Evolutionary conservation across 2,329 filamentous ascomycete genomes (phyloP), one percentile per base, ranked within the genome.

Genomic region (Rachicladosporium sp.): DNA sequence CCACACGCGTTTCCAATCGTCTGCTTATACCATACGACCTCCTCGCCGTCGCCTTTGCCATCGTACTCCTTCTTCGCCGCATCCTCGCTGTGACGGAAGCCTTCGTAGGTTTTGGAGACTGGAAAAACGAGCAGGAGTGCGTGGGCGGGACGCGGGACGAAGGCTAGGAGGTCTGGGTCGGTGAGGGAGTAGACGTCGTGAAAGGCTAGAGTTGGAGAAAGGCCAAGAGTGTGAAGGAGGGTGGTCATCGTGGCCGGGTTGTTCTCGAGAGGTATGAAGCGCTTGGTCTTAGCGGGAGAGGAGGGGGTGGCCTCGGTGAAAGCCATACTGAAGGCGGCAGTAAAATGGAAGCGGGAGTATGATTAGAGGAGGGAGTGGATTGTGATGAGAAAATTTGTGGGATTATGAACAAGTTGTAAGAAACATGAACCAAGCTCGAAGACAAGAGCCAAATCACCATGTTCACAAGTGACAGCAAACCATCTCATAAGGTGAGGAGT

Each of bases 1-100:
- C 89, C 89, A 60, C 89, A 96, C 1, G 89, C 86, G 58, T 96
- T 93, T 44, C 82, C 75, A 52, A 96, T 95, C 0, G 88, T 96
- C 66, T 96, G 89, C 51, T 77, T 82, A 71, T 88, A 96, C 91
- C 89, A 98, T 6, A 93, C 55, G 0, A 95, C 84, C 4, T 84
- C 80, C 56, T 95, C 85, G 0, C 54, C 56, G 1, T 71, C 63
- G 1, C 87, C 87, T 11, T 68, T 70, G 33, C 80, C 82, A 0
- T 60, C 57, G 65, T 94, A 94, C 31, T 78, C 74, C 2, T 65
- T 49, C 32, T 67, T 66, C 13, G 70, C 58, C 37, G 67, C 66
- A 63, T 95, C 88, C 66, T 94, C 88, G 33, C 75, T 68, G 42
- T 73, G 60, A 27, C 88, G 81, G 56, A 80, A 77, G 44, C 71